These are phyloP conservation scores for Diaporthe eres DNA, from an alignment of 2,329 filamentous ascomycete species.

Conservation along the genomic window DNA sequence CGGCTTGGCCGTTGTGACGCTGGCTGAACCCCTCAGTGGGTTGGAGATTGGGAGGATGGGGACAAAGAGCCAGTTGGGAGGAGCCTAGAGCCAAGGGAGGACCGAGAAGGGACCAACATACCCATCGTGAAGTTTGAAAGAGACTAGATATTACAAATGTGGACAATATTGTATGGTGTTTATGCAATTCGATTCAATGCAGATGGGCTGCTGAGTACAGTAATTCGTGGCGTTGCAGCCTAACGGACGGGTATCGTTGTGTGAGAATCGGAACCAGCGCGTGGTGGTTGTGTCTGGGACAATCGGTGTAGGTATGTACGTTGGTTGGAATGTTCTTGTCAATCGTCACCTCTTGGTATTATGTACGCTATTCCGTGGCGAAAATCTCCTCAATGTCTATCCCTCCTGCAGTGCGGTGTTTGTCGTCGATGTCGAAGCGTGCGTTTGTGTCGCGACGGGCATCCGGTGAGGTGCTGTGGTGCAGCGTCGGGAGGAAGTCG, in stretches of 20 bases:
- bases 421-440: background rate
- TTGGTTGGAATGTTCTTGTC: slow-evolving; percentile 25
- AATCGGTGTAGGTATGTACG: slow-evolving; percentile 14
- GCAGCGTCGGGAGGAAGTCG: slow-evolving; percentile 9
- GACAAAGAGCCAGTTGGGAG: background rate
- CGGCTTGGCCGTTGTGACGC: slow-evolving; percentile 12
- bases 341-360: background rate
- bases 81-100: background rate
- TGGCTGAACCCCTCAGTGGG: background rate
- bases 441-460: slow-evolving; percentile 15
- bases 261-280: background rate
- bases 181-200: slow-evolving; percentile 1
- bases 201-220: background rate
- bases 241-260: background rate
- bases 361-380: slow-evolving; percentile 19
- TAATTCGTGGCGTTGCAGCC: slow-evolving; percentile 7
- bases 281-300: slow-evolving; percentile 11
- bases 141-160: slow-evolving; percentile 31
- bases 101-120: slow-evolving; percentile 12
- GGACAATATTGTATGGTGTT: slow-evolving; percentile 9
- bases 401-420: background rate
- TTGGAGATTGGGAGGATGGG: background rate
- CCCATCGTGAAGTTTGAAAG: slow-evolving; percentile 34
- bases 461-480: background rate
- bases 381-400: background rate